Evolutionary conservation across 2,329 filamentous ascomycete species (phyloP).

Genomic region (Stagonosporopsis rhizophila): DNA sequence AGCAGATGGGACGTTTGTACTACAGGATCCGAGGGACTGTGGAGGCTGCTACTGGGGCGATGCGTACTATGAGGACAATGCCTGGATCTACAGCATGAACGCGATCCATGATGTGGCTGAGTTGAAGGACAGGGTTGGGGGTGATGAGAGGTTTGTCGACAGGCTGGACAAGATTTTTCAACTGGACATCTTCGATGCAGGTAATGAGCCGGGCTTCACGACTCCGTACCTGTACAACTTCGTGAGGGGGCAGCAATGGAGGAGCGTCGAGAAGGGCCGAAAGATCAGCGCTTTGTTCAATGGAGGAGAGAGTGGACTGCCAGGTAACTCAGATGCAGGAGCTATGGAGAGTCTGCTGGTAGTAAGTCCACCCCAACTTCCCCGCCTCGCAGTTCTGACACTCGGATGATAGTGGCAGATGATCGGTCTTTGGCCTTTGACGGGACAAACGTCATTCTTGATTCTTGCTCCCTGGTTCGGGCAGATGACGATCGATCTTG

Average conservation of each 20-base stretch:
- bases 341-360: conserved; percentile 73
- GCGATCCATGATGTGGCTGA: conserved; percentile 70
- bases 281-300: conserved; percentile 65
- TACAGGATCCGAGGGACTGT: conserved; percentile 61
- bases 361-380: conserved; percentile 20
- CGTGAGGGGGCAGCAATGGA: conserved; percentile 64
- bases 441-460: conserved; percentile 72
- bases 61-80: conserved; percentile 66
- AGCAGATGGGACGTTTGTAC: conserved; percentile 57
- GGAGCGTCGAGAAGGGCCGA: conserved; percentile 66
- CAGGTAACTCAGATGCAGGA: conserved; percentile 74
- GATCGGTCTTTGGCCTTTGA: conserved; percentile 55
- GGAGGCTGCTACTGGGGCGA: conserved; percentile 72
- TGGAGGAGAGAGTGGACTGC: conserved; percentile 63
- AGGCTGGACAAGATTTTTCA: conserved; percentile 69
- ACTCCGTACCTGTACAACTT: conserved; percentile 75
- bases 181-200: conserved; percentile 66
- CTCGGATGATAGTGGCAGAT: conserved; percentile 37
- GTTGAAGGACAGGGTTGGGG: conserved; percentile 64
- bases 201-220: conserved; percentile 72
- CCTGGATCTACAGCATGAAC: conserved; percentile 73
- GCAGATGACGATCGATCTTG: conserved; percentile 66
- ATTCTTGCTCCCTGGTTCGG: conserved; percentile 57
- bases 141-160: conserved; percentile 60
- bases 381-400: conserved; percentile 7